These are phyloP conservation scores for Podospora australis DNA, from an alignment of 495 filamentous ascomycete genomes.

Conservation along the genomic window DNA sequence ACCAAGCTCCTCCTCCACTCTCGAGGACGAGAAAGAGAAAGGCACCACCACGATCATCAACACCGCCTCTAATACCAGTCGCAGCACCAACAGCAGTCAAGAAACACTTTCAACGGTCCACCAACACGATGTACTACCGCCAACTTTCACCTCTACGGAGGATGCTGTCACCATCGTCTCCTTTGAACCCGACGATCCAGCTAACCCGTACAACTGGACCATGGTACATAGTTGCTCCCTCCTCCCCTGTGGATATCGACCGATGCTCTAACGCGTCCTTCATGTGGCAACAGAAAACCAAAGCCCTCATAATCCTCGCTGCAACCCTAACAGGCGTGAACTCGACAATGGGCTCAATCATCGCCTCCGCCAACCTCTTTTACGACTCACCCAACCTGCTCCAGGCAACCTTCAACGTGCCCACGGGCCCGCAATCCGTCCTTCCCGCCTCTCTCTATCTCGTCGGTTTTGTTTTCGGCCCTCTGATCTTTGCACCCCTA, in stretches of 20 bases:
- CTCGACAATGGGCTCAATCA: slow-evolving; percentile 18
- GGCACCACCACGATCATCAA: too few relatives aligned
- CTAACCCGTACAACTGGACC: slow-evolving; percentile 26
- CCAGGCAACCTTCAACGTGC: slow-evolving; percentile 9
- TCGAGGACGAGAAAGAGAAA: too few relatives aligned
- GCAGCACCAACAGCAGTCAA: background rate
- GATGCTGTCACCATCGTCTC: slow-evolving; percentile 8
- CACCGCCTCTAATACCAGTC: too few relatives aligned
- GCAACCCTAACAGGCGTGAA: slow-evolving; percentile 17
- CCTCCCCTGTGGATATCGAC: background rate
- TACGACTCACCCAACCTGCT: too few relatives aligned
- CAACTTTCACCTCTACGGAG: background rate
- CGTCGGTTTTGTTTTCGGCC: slow-evolving; percentile 54
- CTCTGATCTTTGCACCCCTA: slow-evolving; percentile 40
- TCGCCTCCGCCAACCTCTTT: slow-evolving; percentile 20
- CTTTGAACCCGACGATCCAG: slow-evolving; percentile 16
- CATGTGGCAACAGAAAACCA: slow-evolving; percentile 9
- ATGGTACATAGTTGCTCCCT: slow-evolving; percentile 3
- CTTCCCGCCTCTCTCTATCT: slow-evolving; percentile 46
- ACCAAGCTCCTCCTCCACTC: too few relatives aligned
- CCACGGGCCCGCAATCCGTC: slow-evolving; percentile 17
- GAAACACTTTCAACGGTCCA: background rate
- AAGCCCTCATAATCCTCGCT: slow-evolving; percentile 14
- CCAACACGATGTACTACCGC: background rate
- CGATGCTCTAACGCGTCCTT: background rate